Evolutionary conservation across 768 basidiomycete genomes (phyloP).

Genomic region (Phlebiopsis gigantea): DNA sequence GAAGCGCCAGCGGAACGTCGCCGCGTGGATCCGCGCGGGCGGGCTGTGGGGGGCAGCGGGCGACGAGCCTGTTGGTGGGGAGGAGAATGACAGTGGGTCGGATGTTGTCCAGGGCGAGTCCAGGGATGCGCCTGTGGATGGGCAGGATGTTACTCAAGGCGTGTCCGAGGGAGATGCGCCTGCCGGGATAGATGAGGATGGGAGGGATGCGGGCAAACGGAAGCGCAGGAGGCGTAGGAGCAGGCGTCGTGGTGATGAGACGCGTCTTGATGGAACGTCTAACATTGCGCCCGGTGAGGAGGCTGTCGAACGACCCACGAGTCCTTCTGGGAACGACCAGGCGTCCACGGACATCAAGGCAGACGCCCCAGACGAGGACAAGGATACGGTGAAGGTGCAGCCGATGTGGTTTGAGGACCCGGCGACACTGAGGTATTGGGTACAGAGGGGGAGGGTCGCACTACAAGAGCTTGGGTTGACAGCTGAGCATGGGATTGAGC

Average conservation of each 20-base stretch:
- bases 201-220: neutral
- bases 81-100: no score
- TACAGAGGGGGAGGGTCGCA: slow-evolving; percentile 42
- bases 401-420: slow-evolving; percentile 51
- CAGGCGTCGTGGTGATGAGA: neutral
- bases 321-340: neutral
- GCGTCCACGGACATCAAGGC: neutral
- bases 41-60: slow-evolving; percentile 35
- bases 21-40: slow-evolving; percentile 59
- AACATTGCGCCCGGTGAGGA: neutral
- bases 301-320: no score
- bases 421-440: slow-evolving; percentile 44
- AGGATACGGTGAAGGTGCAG: neutral
- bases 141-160: neutral
- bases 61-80: neutral
- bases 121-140: neutral
- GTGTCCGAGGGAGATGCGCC: neutral
- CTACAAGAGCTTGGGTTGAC: slow-evolving; percentile 44
- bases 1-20: slow-evolving; percentile 57
- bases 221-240: neutral
- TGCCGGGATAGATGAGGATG: neutral
- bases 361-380: neutral
- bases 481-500: slow-evolving; percentile 35
- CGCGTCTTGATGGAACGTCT: neutral
- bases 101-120: neutral